These are phyloP conservation scores for Fermentozyma sake DNA, from an alignment of 1,139 yeast species.

Conservation along the genomic window DNA sequence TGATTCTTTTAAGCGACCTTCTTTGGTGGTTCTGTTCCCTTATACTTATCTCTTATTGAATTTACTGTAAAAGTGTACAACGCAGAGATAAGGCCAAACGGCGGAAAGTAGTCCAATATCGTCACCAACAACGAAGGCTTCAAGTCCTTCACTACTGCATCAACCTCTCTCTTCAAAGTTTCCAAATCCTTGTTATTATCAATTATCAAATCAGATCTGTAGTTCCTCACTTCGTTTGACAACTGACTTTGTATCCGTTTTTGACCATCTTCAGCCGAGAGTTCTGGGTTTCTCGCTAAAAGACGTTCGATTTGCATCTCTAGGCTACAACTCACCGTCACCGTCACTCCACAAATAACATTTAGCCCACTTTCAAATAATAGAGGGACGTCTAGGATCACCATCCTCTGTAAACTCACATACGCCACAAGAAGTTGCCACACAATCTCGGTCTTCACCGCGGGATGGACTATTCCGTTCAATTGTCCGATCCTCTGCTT, in stretches of 20 bases:
- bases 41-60: too few species aligned
- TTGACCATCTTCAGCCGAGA: slow-evolving; percentile 62
- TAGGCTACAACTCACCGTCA: slow-evolving; percentile 63
- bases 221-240: slow-evolving; percentile 54
- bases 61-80: slow-evolving; percentile 13
- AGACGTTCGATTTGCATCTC: slow-evolving; percentile 62
- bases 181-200: slow-evolving; percentile 56
- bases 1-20: too few species aligned
- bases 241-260: slow-evolving; percentile 77
- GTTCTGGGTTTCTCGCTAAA: slow-evolving; percentile 59
- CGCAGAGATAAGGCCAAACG: slow-evolving; percentile 38
- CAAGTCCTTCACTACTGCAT: slow-evolving; percentile 37
- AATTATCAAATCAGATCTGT: slow-evolving; percentile 61
- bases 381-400: slow-evolving; percentile 84
- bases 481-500: slow-evolving; percentile 48
- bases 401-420: slow-evolving; percentile 43
- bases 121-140: slow-evolving; percentile 54
- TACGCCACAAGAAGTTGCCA: slow-evolving; percentile 58
- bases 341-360: slow-evolving; percentile 62
- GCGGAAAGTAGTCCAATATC: slow-evolving; percentile 51
- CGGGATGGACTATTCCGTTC: slow-evolving; percentile 86
- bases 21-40: too few species aligned
- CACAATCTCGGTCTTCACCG: slow-evolving; percentile 67
- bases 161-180: slow-evolving; percentile 46
- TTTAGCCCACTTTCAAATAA: slow-evolving; percentile 78